These are phyloP conservation scores for Rhizophlyctis rosea DNA, from an alignment of 192 early-diverging fungal genomes.

Conservation along the genomic window DNA sequence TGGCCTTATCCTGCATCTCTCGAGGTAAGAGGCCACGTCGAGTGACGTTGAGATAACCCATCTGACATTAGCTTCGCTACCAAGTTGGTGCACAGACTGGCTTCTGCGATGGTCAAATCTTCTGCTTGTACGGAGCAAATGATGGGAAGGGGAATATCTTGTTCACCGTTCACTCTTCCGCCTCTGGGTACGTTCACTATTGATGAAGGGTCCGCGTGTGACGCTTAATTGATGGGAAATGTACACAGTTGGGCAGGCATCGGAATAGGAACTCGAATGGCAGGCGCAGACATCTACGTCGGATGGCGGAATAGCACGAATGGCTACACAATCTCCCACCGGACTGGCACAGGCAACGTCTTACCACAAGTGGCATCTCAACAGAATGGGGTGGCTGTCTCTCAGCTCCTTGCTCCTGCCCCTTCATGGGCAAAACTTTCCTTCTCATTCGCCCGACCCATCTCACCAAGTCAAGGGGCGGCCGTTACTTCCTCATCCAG, in stretches of 20 bases:
- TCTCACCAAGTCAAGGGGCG: not conserved
- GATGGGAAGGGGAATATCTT: slow-evolving; percentile 24
- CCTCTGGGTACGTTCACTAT: not conserved
- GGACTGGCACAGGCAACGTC: slow-evolving; percentile 21
- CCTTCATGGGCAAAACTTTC: not conserved
- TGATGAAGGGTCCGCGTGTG: not conserved
- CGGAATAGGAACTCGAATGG: slow-evolving; percentile 26
- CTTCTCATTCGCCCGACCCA: slow-evolving; percentile 5
- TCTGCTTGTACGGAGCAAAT: slow-evolving; percentile 14
- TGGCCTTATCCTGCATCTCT: too few species aligned
- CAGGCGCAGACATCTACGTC: slow-evolving; percentile 25
- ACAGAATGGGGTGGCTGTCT: too few species aligned
- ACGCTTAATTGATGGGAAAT: not conserved
- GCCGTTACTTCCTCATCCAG: not conserved
- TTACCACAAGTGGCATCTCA: too few species aligned
- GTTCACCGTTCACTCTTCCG: slow-evolving; percentile 29
- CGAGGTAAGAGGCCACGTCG: too few species aligned
- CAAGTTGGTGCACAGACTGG: too few species aligned
- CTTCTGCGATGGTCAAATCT: too few species aligned
- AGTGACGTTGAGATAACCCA: too few species aligned
- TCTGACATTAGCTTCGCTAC: too few species aligned
- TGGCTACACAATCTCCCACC: slow-evolving; percentile 23
- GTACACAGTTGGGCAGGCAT: slow-evolving; percentile 34
- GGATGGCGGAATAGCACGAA: slow-evolving; percentile 27
- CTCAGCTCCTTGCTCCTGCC: slow-evolving; percentile 12